phyloP scores from a whole-genome alignment of 352 stramenopile genomes.

The Phytophthora uliginosa region DNA sequence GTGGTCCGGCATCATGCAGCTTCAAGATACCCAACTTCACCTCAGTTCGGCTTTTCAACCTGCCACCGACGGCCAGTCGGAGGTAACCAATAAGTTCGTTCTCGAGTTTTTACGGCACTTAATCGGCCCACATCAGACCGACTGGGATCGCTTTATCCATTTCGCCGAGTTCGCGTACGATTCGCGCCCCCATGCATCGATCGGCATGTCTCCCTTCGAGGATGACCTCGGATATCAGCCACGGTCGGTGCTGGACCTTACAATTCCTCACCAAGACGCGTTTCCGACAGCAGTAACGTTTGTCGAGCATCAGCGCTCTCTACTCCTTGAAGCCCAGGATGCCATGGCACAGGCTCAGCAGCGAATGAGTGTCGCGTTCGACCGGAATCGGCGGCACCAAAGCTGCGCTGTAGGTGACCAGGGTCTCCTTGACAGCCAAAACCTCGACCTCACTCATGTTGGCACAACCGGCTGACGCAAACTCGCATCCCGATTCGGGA shows the following conservation, averaged over 20 bases:
- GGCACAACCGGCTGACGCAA: not conserved
- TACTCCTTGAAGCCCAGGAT: not conserved
- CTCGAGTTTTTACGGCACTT: not conserved
- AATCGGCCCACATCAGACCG: not conserved
- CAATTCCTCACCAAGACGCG: not conserved
- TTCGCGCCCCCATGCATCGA: not conserved
- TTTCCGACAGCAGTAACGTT: not conserved
- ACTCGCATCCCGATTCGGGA: not conserved
- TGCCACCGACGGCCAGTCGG: not conserved
- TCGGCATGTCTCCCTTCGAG: not conserved
- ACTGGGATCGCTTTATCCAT: not conserved
- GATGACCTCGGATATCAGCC: not conserved
- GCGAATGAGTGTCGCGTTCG: not conserved
- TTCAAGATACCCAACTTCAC: not conserved
- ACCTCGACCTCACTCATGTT: not conserved
- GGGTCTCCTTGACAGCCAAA: not conserved
- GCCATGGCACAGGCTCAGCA: not conserved
- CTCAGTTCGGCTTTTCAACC: not conserved
- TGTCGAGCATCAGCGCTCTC: not conserved
- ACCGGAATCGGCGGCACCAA: not conserved
- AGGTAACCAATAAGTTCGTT: not conserved
- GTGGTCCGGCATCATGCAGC: not conserved
- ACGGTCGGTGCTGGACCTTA: not conserved
- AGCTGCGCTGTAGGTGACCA: not conserved
- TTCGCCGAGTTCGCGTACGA: not conserved